Base-by-base conservation (phyloP, 116 monocot genomes). In the Zostera marina region DNA sequence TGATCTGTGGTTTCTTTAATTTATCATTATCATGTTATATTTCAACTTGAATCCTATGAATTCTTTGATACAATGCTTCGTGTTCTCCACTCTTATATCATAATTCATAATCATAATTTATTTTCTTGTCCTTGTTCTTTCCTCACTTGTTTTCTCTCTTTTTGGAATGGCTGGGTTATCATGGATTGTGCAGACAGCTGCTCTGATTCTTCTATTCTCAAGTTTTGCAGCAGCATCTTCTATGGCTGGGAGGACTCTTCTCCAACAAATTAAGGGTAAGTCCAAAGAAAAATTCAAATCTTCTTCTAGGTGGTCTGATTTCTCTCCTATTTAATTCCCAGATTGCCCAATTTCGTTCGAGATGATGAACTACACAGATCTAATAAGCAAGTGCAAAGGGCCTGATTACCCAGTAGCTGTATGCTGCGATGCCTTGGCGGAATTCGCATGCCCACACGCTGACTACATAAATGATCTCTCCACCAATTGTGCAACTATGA, bases 311-410 rank as follows among this genome's bases (percentile, higher is more conserved):
- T 32, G 8, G 16, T 15, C 7, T 48, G 48, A 15, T 48, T 7
- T 9, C 48, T 48, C 0, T 48, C 19, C 19, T 8, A 15, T 48
- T 48, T 48, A 4, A 7, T 15, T 48, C 19, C 49, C 54, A 56
- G 65, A 45, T 15, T 65, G 65, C 21, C 56, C 56, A 4, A 11
- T 65, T 6, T 44, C 57, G 13, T 66, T 66, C 13, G 66, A 48
- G 39, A 38, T 21, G 47, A 47, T 39, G 56, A 66, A 66, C 39
- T 66, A 66, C 17, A 66, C 66, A 1, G 58, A 47, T 13, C 47
- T 66, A 11, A 66, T 48, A 24, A 58, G 58, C 58, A 4, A 66
- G 24, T 66, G 66, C 66, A 66, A 49, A 16, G 57, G 58, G 12
- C 66, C 66, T n/a, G 32, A 40, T 5, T 66, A 66, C 66, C 47